Evolutionary conservation across 1,139 yeast species (phyloP).

Genomic region (Lodderomyces pseudojiufengensis): DNA sequence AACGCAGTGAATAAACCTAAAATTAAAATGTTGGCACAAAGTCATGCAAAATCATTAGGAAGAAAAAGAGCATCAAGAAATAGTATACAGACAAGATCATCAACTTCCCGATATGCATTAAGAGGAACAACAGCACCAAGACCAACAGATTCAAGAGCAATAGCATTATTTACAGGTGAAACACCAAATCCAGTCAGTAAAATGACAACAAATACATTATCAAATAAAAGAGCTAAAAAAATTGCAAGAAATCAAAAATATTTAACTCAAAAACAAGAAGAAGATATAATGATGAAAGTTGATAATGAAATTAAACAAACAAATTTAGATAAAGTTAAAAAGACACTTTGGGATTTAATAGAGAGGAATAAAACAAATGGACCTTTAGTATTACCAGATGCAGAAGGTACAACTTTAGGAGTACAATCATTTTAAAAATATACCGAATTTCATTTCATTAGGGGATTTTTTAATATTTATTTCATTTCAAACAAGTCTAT

Average conservation of each 20-base stretch:
- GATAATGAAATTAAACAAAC: slow-evolving; percentile 34
- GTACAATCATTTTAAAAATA: slow-evolving; percentile 47
- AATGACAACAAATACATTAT: slow-evolving; percentile 58
- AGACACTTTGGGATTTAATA: slow-evolving; percentile 66
- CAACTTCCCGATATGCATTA: slow-evolving; percentile 42
- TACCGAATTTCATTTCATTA: not conserved
- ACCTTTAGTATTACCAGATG: slow-evolving; percentile 40
- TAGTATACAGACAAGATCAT: slow-evolving; percentile 42
- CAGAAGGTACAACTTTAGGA: slow-evolving; percentile 84
- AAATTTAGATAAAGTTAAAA: slow-evolving; percentile 50
- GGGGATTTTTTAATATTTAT: too few relatives aligned
- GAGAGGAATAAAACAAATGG: slow-evolving; percentile 47
- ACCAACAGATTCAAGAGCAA: slow-evolving; percentile 55
- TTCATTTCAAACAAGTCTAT: too few relatives aligned
- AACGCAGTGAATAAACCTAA: slow-evolving; percentile 80
- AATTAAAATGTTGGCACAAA: slow-evolving; percentile 51
- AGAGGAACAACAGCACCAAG: slow-evolving; percentile 31
- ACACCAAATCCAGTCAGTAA: slow-evolving; percentile 33
- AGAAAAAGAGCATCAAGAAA: slow-evolving; percentile 57
- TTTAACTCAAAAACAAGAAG: slow-evolving; percentile 50
- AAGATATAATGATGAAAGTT: slow-evolving; percentile 48
- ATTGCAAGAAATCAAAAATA: slow-evolving; percentile 76
- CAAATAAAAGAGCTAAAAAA: slow-evolving; percentile 80
- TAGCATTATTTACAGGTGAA: slow-evolving; percentile 57
- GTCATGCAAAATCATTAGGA: slow-evolving; percentile 52